phyloP scores from a whole-genome alignment of 1,139 yeast species.

The Pichia sp. region DNA sequence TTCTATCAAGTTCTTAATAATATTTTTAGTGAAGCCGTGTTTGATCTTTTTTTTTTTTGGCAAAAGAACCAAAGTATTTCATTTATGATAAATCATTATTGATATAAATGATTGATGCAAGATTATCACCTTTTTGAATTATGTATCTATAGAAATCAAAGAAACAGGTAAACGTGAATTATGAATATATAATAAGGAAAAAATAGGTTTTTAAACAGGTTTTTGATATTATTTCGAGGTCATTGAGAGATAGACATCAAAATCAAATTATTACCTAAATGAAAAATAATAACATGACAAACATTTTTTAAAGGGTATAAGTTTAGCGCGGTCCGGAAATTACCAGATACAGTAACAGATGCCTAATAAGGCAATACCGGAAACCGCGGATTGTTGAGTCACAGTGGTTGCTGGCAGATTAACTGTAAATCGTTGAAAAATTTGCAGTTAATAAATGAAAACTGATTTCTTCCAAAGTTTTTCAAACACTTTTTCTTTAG shows the following conservation, averaged over 20 bases:
- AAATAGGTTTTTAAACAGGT: too few species aligned
- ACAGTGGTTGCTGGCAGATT: slow-evolving; percentile 3
- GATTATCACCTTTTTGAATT: too few species aligned
- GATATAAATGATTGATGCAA: too few species aligned
- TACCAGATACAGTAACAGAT: slow-evolving; percentile 11
- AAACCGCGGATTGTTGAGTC: slow-evolving; percentile 26
- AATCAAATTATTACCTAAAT: background rate
- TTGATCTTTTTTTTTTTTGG: too few species aligned
- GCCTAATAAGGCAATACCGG: slow-evolving; percentile 23
- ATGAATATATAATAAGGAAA: too few species aligned
- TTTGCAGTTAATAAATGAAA: slow-evolving; percentile 3
- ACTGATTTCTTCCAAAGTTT: background rate
- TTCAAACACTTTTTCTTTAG: background rate
- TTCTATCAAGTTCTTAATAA: too few species aligned
- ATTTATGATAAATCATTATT: too few species aligned
- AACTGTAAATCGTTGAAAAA: background rate
- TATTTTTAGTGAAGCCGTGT: too few species aligned
- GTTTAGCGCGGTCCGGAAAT: slow-evolving; percentile 18
- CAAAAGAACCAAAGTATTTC: too few species aligned
- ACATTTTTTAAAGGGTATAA: background rate
- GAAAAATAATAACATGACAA: background rate
- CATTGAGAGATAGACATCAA: background rate
- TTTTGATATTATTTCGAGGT: too few species aligned
- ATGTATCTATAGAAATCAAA: too few species aligned
- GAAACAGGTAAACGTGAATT: too few species aligned